Base-by-base conservation (phyloP, 202 grass and related monocot species). In the Zoysia matrella region DNA sequence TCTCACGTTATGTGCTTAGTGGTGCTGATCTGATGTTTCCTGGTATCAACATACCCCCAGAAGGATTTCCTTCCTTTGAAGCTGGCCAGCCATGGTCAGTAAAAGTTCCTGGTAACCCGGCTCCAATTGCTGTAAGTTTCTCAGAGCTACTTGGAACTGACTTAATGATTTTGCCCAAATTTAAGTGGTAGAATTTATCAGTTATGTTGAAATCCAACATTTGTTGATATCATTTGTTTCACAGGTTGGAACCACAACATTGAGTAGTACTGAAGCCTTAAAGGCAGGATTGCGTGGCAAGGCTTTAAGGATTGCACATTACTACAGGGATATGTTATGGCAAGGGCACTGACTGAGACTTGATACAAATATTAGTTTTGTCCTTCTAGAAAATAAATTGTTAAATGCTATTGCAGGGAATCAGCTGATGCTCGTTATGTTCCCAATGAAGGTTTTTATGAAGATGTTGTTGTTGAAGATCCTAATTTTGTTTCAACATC, bases 1-100 rank as follows among this genome's bases (percentile, higher is more conserved):
- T 98, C 63, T 98, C 95, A 64, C 88, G 80, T 36, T 93, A 75
- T 51, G 58, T 98, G 72, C 84, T 98, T 82, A 82, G 88, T 78
- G 95, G 95, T 43, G 95, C 92, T 45, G 95, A 98, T 95, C 91
- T 98, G 69, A 95, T 98, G 95, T 95, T 98, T 86, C 95, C 95
- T 78, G 92, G 95, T 86, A 88, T 98, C 71, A 88, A 77, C 41
- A 66, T 95, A 88, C 84, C 86, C 56, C 80, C 83, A 88, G 95
- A 98, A 73, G 95, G 95, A 52, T 75, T 95, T 65, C 90, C 88
- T 79, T 82, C 89, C 67, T 98, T 98, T 84, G 80, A 88, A 85
- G 90, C 88, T 94, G 90, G 92, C 57, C 73, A 98, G n/a, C 88
- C 89, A 74, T 98, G 91, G 91, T 90, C 92, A 70, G 89, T 98